Percentiles rank a stretch among this genome's conserved stretches.
These are phyloP conservation scores for Gracilariopsis chorda DNA, from an alignment of 23 red algal species.

Conservation along the genomic window DNA sequence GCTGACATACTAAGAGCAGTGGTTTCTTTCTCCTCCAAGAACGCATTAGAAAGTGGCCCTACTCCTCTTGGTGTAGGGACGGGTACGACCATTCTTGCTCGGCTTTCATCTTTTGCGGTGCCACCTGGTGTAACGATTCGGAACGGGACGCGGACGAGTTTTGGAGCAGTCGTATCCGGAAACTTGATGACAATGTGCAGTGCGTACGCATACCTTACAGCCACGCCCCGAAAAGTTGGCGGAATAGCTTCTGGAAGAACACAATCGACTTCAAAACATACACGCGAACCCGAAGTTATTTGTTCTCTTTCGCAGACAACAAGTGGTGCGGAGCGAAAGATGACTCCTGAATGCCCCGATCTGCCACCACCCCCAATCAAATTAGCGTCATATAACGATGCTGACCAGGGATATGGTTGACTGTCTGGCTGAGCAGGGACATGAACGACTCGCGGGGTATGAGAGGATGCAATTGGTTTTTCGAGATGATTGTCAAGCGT, in stretches of 20 bases:
- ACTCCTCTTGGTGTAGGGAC: conserved; percentile 47
- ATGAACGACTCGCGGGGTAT: not conserved
- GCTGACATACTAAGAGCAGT: conserved; percentile 36
- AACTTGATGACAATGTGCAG: conserved; percentile 70
- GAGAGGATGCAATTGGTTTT: conserved; percentile 26
- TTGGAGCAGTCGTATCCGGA: conserved; percentile 5
- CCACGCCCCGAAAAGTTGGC: conserved; percentile 76
- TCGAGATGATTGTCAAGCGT: conserved; percentile 27
- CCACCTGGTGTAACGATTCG: conserved; percentile 45
- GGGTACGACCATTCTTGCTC: conserved; percentile 21
- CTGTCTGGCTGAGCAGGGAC: not conserved
- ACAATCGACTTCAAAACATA: conserved; percentile 50
- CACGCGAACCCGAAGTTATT: conserved; percentile 15
- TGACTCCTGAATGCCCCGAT: conserved; percentile 58
- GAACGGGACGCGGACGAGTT: conserved; percentile 70
- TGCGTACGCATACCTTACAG: conserved; percentile 71
- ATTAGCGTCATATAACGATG: conserved; percentile 56
- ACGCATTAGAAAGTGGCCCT: conserved; percentile 43
- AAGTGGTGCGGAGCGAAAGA: conserved; percentile 74
- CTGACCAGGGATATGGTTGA: conserved; percentile 39
- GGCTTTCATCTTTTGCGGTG: not conserved
- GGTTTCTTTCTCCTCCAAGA: conserved; percentile 42
- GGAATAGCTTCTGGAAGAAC: conserved; percentile 76
- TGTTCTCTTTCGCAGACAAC: conserved; percentile 47
- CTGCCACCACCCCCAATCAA: conserved; percentile 57